Conservation (phyloP, 106 monocot genomes). For the Posidonia australis region DNA sequence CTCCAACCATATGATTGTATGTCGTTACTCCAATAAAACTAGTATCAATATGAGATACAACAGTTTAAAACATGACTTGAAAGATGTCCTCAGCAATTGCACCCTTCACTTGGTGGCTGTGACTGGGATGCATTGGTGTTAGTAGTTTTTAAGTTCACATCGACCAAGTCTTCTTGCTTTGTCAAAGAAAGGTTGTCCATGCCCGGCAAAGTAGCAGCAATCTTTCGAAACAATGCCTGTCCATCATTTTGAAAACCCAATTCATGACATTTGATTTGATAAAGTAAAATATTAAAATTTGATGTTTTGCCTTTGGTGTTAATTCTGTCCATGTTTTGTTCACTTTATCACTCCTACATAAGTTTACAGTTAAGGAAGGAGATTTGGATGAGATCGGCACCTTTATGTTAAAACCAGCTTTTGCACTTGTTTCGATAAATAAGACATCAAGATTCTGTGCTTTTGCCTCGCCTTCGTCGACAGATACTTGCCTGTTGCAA, state of each 20-base stretch:
- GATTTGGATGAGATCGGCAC: constrained; percentile 11
- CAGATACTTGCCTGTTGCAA: constrained; percentile 48
- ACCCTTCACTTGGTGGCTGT: constrained; percentile 9
- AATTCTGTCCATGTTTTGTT: not conserved
- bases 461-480: constrained; percentile 61
- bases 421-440: constrained; percentile 70
- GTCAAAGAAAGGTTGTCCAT: constrained; percentile 55
- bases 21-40: no score
- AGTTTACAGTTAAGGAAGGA: not conserved
- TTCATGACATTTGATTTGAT: not conserved
- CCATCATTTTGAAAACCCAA: not conserved
- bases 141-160: constrained; percentile 51
- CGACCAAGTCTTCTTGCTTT: constrained; percentile 71
- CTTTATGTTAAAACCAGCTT: constrained; percentile 71
- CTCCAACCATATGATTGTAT: no score
- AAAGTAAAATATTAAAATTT: not conserved
- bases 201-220: constrained; percentile 54
- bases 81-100: constrained; percentile 14
- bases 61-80: no score
- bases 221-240: constrained; percentile 63
- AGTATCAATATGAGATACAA: no score
- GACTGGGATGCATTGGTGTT: constrained; percentile 19
- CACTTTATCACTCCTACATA: not conserved
- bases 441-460: constrained; percentile 46
- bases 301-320: not conserved